Evolutionary conservation across 208 protist genomes (phyloP), one percentile per base, ranked within the genome.

Genomic region (Vickermania ingenoplastis): DNA sequence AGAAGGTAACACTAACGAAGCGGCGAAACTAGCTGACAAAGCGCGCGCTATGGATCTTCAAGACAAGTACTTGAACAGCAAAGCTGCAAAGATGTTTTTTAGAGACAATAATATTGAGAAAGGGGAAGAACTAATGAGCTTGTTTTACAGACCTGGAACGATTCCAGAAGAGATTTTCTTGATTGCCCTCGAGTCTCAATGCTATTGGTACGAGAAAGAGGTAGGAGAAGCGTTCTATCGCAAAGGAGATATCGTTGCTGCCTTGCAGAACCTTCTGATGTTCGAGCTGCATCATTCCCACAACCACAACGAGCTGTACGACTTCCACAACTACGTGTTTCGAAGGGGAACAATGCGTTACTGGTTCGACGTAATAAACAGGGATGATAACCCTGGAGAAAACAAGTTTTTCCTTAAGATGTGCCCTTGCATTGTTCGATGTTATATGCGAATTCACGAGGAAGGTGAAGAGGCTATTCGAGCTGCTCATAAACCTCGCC

Each of bases 321-420:
- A 99, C 67, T 99, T 99, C 81, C 97, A 98, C 82, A 87, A 88
- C 65, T 98, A 99, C 73, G 96, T 97, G 54, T 87, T 97, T 59
- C 89, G 94, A 36, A 91, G 95, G 61, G 87, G 91, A 71, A 98
- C 92, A 11, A 83, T 98, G 63, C 83, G 96, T 31, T 31, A 95
- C n/a, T 99, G 97, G 83, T 84, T 98, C 63, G 71, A 89, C 65
- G 78, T 97, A 24, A 66, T 98, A 41, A 72, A 79, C 53, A 75
- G 69, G 63, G 81, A 89, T 59, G 81, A 94, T 61, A 67, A 84
- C 58, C 67, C 88, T 36, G 71, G 74, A 52, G 60, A 69, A 30
- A 88, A 91, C 72, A 84, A 83, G 62, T 91, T 89, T 67, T 91
- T 91, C 62, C 63, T 86, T 30, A 72, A 70, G 58, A 70, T 88